Evolutionary conservation across 345 rosid species (phyloP).

Genomic region (Kernera saxatilis): DNA sequence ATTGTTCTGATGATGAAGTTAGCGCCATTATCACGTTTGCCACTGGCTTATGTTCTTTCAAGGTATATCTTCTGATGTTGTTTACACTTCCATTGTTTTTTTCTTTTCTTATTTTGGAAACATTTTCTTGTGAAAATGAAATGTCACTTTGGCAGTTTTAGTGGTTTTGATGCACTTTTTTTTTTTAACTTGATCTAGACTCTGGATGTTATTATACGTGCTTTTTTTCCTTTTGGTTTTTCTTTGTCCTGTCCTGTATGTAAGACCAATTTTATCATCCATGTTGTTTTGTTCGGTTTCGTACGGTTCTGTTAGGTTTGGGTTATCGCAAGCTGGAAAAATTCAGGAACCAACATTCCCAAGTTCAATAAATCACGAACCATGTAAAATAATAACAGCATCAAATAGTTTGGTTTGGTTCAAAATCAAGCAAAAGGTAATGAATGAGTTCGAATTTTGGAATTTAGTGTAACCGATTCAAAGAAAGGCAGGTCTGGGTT

Average conservation of each 20-base stretch:
- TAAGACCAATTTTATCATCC: constrained; percentile 11
- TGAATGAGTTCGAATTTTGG: neutral
- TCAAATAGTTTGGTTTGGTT: neutral
- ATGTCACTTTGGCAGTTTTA: constrained; percentile 22
- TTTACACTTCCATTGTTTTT: constrained; percentile 19
- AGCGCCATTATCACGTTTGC: constrained; percentile 7
- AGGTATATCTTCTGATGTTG: constrained; percentile 34
- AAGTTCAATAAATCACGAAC: neutral
- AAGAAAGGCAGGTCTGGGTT: no score
- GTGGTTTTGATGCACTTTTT: constrained; percentile 24
- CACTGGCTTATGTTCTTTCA: constrained; percentile 31
- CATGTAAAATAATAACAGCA: neutral
- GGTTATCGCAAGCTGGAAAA: no score
- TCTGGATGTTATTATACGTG: constrained; percentile 14
- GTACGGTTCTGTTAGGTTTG: neutral
- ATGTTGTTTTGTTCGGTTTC: neutral
- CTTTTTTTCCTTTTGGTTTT: neutral
- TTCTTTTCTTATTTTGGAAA: neutral
- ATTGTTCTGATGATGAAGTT: constrained; percentile 25
- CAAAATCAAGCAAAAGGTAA: neutral
- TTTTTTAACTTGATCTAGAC: neutral
- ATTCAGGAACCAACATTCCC: neutral
- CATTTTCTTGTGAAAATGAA: constrained; percentile 24
- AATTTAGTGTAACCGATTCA: neutral
- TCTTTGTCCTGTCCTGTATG: constrained; percentile 20